phyloP scores from a whole-genome alignment of 305 asterid genomes.

The Solanum hybrid region DNA sequence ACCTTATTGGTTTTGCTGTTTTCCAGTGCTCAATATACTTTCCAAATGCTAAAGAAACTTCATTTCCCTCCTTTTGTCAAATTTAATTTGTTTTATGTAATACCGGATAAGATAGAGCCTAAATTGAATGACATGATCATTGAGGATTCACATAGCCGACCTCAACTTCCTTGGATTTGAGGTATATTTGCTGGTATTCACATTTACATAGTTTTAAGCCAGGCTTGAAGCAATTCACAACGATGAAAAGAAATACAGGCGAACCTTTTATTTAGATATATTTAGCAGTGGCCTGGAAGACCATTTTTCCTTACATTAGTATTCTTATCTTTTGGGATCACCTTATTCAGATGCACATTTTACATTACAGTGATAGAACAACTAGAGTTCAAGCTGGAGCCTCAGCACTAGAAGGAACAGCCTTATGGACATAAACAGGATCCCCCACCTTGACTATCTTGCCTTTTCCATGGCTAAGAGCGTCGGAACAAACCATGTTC shows the following conservation, averaged over 20 bases:
- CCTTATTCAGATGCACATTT: background rate
- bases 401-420: constrained; percentile 38
- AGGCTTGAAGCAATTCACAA: background rate
- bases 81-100: background rate
- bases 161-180: background rate
- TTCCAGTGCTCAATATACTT: background rate
- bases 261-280: background rate
- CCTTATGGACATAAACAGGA: constrained; percentile 34
- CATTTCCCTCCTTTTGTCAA: background rate
- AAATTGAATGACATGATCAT: background rate
- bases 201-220: background rate
- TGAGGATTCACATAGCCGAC: background rate
- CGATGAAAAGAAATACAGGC: background rate
- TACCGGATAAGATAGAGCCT: background rate
- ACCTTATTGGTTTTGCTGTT: background rate
- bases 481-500: constrained; percentile 37
- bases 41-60: background rate
- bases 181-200: background rate
- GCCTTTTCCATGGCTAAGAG: constrained; percentile 19
- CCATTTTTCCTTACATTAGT: background rate
- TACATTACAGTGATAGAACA: background rate
- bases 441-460: constrained; percentile 45
- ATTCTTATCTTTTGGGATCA: background rate
- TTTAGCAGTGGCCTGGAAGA: background rate
- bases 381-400: constrained; percentile 25